These are phyloP conservation scores for Scedosporium aurantiacum DNA, from an alignment of 2,329 filamentous ascomycete genomes.

Conservation along the genomic window DNA sequence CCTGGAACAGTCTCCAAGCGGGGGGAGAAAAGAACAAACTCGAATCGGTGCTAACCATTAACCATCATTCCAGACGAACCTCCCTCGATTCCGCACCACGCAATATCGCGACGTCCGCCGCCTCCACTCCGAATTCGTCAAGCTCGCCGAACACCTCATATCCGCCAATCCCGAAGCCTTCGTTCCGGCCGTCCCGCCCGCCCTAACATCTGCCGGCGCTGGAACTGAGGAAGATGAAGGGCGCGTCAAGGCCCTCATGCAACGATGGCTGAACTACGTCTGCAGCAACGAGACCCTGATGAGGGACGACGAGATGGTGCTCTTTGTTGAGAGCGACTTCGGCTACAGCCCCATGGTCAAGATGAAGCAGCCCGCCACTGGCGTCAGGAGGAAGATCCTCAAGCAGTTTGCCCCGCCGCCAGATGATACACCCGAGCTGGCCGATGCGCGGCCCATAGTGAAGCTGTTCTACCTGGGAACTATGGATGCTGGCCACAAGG, in stretches of 20 bases:
- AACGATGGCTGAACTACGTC: slow-evolving; percentile 90
- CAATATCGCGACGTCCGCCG: slow-evolving; percentile 96
- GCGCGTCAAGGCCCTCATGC: slow-evolving; percentile 78
- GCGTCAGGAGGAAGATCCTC: slow-evolving; percentile 85
- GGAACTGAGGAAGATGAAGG: slow-evolving; percentile 93
- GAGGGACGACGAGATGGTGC: slow-evolving; percentile 90
- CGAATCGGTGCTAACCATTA: slow-evolving; percentile 10
- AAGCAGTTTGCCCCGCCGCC: slow-evolving; percentile 98
- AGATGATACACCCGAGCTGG: slow-evolving; percentile 90
- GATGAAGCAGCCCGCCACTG: slow-evolving; percentile 93
- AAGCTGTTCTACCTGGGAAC: slow-evolving; percentile 92
- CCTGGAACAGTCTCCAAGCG: too few species aligned
- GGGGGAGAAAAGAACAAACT: too few species aligned
- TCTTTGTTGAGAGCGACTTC: slow-evolving; percentile 98
- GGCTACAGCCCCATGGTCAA: slow-evolving; percentile 93
- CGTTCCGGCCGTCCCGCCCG: slow-evolving; percentile 87
- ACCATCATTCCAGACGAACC: slow-evolving; percentile 63
- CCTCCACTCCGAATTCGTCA: slow-evolving; percentile 89
- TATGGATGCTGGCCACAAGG: slow-evolving; percentile 95
- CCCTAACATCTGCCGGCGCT: slow-evolving; percentile 85
- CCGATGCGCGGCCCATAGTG: slow-evolving; percentile 78
- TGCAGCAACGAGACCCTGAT: slow-evolving; percentile 88
- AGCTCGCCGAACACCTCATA: slow-evolving; percentile 90
- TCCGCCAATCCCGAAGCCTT: slow-evolving; percentile 95
- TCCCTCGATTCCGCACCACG: slow-evolving; percentile 94